Evolutionary conservation across 305 asterid genomes (phyloP).

Genomic region (Fraxinus platypoda): DNA sequence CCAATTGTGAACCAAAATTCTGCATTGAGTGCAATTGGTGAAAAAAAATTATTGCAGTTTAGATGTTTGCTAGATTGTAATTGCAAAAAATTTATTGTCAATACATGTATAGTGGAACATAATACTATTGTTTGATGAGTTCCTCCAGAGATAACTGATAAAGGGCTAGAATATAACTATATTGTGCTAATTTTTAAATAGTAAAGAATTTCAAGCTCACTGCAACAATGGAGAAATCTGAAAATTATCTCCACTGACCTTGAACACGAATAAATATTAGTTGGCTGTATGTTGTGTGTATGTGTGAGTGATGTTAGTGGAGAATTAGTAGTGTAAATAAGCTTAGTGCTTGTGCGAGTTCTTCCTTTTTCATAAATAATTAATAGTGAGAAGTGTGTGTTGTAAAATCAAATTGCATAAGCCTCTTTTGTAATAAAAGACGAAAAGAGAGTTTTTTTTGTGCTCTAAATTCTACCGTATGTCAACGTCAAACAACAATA

Average conservation of each 20-base stretch:
- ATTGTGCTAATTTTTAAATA: background rate
- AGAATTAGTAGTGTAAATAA: background rate
- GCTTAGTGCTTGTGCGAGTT: background rate
- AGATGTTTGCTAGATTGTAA: background rate
- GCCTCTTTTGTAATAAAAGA: background rate
- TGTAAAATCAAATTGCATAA: background rate
- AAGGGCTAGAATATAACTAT: background rate
- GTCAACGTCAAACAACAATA: background rate
- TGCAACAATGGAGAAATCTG: background rate
- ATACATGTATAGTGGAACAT: background rate
- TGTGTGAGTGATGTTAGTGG: background rate
- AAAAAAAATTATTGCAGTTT: background rate
- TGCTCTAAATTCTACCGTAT: background rate
- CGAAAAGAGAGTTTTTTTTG: background rate
- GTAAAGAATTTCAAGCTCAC: background rate
- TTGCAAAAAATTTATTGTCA: background rate
- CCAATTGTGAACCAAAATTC: background rate
- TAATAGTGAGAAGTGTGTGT: background rate
- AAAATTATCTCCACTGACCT: background rate
- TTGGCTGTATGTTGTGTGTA: background rate
- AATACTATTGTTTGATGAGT: background rate
- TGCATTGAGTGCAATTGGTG: background rate
- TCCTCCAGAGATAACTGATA: background rate
- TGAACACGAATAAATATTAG: background rate
- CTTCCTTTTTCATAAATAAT: background rate